Evolutionary conservation across 208 protist genomes (phyloP), one percentile per base, ranked within the genome.

Genomic region (Novymonas esmeraldas): DNA sequence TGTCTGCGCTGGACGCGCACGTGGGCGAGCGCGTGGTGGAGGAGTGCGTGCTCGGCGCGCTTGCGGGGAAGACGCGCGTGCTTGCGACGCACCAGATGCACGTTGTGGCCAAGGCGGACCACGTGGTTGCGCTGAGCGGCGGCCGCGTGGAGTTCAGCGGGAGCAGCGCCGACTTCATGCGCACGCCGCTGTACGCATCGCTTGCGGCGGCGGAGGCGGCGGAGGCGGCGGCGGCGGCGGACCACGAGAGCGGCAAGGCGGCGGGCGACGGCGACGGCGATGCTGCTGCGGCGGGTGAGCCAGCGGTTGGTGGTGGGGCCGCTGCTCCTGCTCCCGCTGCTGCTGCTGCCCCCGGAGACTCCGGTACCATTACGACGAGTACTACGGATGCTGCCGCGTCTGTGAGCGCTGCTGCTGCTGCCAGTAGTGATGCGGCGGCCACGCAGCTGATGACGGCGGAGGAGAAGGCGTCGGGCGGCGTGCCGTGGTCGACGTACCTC

Each of bases 21-120:
- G 93, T 98, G 6, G 84, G 79, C 46, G 39, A 75, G 6, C 46
- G 58, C 2, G 66, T 96, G 3, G 58, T 95, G 50, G 48, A 46
- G 5, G 79, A 90, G 33, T 56, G 78, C 16, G 48, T 93, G 10
- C 44, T 81, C 4, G 76, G 94, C 28, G 20, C 57, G 5, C 75
- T 99, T 16, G 56, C 44, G 3, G 48, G 55, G 29, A 97, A 92
- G 64, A 98, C 96, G 7, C 81, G 92, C 13, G 61, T 99, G 9
- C 79, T 99, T 0, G 94, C 97, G 16, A 98, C 97, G 10, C 97
- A 99, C 79, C 90, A 97, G 59, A 38, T 98, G 31, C 96, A 98
- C 67, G 82, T 93, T 20, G 39, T 98, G 14, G 49, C 70, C 2
- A 36, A 82, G 0, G 87, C 83, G 0, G 94, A 98, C 64, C 70